Base-by-base conservation (phyloP, 805 yeast species). In the Sugiyamaella marilandica region DNA sequence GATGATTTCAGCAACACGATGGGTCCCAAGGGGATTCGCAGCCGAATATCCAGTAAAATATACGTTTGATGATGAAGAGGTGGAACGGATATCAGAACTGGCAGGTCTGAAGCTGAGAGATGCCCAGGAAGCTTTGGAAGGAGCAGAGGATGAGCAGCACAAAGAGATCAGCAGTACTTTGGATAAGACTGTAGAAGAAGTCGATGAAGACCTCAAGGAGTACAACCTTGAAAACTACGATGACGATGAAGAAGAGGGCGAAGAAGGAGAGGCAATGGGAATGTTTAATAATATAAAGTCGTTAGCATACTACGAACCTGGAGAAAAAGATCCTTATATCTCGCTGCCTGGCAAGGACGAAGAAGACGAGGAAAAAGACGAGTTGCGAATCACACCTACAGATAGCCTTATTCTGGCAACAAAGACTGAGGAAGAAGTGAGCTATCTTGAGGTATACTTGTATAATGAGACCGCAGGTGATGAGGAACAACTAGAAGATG, bases 21-120 rank as follows among this genome's bases (percentile, higher is more conserved):
- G 99, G 98, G 96, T 92, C 21, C 97, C 98, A 47, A 81, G 96
- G 64, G 99, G 99, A 4, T 86, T 78, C 69, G 95, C 99, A 29
- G 80, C 95, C 36, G 97, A 91, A 69, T 87, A 84, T 65, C 98
- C 99, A 5, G 88, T 82, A 63, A 81, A 85, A 65, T 90, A 89
- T 63, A 96, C 88, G 60, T 73, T 92, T 51, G 84, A 90, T 60
- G 98, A 94, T 57, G 92, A 80, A 55, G 99, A 94, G 71, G 84
- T 94, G 87, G 92, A 82, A 53, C 80, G 97, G 71, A 90, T 94
- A 66, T 80, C 84, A 56, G 81, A 83, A 59, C 78, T 94, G 81
- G 96, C 98, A 50, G 80, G 85, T 54, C 74, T 90, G 61, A 88
- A 91, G 66, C 73, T 94, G 47, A 78, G 79, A 37, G 97, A 88